Evolutionary conservation across 129 eudicot species (phyloP), one percentile per base, ranked within the genome.

Genomic region (Centrapalus pauciflorus): DNA sequence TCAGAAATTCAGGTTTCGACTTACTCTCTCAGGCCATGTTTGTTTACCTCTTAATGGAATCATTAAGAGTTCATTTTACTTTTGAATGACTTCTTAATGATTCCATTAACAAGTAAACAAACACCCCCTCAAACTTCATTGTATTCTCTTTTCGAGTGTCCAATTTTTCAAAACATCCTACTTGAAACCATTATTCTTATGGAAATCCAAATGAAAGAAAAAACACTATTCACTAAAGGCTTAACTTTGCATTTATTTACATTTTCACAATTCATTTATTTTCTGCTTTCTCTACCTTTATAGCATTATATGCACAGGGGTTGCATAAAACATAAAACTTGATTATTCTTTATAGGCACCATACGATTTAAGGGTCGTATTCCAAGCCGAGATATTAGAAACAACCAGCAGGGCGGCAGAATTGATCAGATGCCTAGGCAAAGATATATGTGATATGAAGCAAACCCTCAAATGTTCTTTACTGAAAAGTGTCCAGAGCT

Each of bases 1-100:
- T 83, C 97, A 30, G 83, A 90, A 79, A 90, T 90, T 67, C 95
- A 83, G 95, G 97, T 89, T 54, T 14, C 0, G 16, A 7, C 48
- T 45, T 27, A n/a, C n/a, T n/a, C n/a, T n/a, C n/a, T n/a, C n/a
- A n/a, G n/a, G n/a, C n/a, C n/a, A n/a, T n/a, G n/a, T n/a, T n/a
- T n/a, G n/a, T n/a, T n/a, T n/a, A n/a, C n/a, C n/a, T n/a, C n/a
- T n/a, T n/a, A n/a, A n/a, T n/a, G n/a, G n/a, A n/a, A n/a, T n/a
- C n/a, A n/a, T n/a, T n/a, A n/a, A n/a, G n/a, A n/a, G n/a, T n/a
- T n/a, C n/a, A n/a, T n/a, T n/a, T n/a, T n/a, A n/a, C n/a, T n/a
- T n/a, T n/a, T n/a, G n/a, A n/a, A n/a, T n/a, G n/a, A n/a, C n/a
- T n/a, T n/a, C n/a, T n/a, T n/a, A n/a, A n/a, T n/a, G n/a, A n/a